phyloP scores from a whole-genome alignment of 2,329 filamentous ascomycete genomes.

The Colletotrichum gigasporum region DNA sequence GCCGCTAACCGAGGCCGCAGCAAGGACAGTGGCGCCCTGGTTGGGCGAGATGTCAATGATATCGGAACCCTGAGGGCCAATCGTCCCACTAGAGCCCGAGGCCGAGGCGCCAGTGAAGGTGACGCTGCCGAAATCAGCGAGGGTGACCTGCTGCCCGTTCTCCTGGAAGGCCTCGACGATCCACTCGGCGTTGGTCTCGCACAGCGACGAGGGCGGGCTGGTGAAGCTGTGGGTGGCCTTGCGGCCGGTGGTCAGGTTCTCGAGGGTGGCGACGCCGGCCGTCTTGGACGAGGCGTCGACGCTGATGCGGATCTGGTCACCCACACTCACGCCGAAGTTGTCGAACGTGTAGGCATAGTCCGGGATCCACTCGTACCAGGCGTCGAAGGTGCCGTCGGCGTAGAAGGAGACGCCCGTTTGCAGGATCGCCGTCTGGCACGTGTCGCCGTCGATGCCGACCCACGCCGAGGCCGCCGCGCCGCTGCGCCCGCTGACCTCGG shows the following conservation, averaged over 20 bases:
- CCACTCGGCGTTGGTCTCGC: conserved; percentile 69
- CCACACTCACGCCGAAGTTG: conserved; percentile 41
- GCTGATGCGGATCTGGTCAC: conserved; percentile 40
- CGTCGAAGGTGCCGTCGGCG: conserved; percentile 45
- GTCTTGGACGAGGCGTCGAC: conserved; percentile 39
- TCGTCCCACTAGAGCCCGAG: conserved; percentile 34
- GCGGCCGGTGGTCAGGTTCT: conserved; percentile 62
- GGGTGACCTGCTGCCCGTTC: conserved; percentile 36
- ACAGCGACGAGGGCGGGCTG: conserved; percentile 53
- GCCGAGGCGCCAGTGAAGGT: conserved; percentile 38
- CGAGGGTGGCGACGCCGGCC: conserved; percentile 38
- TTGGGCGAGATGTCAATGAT: conserved; percentile 34
- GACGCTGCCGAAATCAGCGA: conserved; percentile 43
- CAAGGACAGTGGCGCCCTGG: conserved; percentile 17
- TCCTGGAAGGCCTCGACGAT: conserved; percentile 62
- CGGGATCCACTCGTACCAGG: conserved; percentile 59
- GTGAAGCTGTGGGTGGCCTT: conserved; percentile 61
- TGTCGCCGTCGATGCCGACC: conserved; percentile 60
- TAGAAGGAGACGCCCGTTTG: conserved; percentile 55
- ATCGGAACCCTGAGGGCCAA: conserved; percentile 27
- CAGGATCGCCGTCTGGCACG: conserved; percentile 49
- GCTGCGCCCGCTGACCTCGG: conserved; percentile 33
- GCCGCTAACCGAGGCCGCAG: conserved; percentile 23
- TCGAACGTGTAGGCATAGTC: conserved; percentile 51
- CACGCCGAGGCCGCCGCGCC: conserved; percentile 48